These are phyloP conservation scores for Dentipellis sp. DNA, from an alignment of 768 basidiomycete species.

Conservation along the genomic window DNA sequence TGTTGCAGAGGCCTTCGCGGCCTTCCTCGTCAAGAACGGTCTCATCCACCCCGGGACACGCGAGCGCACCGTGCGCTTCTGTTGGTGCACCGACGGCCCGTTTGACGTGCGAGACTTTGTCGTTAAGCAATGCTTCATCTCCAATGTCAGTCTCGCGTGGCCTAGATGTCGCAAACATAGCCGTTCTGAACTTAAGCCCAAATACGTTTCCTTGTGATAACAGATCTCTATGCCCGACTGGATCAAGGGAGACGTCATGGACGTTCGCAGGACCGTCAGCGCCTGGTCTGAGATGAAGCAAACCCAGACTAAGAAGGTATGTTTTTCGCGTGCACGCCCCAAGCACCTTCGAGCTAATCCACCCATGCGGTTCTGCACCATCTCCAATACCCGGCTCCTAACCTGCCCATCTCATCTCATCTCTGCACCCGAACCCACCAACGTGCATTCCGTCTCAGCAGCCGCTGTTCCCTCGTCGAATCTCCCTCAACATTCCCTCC, in stretches of 20 bases:
- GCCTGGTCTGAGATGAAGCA: slow-evolving; percentile 25
- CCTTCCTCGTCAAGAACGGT: slow-evolving; percentile 63
- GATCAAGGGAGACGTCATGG: slow-evolving; percentile 65
- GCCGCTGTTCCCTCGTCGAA: slow-evolving; percentile 17
- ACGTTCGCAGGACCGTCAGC: slow-evolving; percentile 56
- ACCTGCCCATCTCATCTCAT: not conserved
- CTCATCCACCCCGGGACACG: slow-evolving; percentile 55
- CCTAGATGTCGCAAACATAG: not conserved
- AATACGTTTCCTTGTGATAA: slow-evolving; percentile 5
- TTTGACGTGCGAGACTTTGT: slow-evolving; percentile 81
- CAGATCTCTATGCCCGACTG: slow-evolving; percentile 65
- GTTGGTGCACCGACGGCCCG: slow-evolving; percentile 82
- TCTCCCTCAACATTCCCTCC: slow-evolving; percentile 55
- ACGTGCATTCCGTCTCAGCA: slow-evolving; percentile 7
- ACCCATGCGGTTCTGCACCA: not conserved
- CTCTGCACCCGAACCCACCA: not conserved
- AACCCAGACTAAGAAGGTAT: slow-evolving; percentile 2
- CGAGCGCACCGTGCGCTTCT: slow-evolving; percentile 50
- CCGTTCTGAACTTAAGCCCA: slow-evolving; percentile 2
- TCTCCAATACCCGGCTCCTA: not conserved
- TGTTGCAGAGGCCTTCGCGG: slow-evolving; percentile 51
- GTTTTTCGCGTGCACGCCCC: not conserved
- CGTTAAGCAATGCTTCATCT: slow-evolving; percentile 86
- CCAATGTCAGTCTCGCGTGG: slow-evolving; percentile 39
- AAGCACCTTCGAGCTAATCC: not conserved